phyloP scores from a whole-genome alignment of 495 filamentous ascomycete genomes.

The Hyaloscypha finlandica region DNA sequence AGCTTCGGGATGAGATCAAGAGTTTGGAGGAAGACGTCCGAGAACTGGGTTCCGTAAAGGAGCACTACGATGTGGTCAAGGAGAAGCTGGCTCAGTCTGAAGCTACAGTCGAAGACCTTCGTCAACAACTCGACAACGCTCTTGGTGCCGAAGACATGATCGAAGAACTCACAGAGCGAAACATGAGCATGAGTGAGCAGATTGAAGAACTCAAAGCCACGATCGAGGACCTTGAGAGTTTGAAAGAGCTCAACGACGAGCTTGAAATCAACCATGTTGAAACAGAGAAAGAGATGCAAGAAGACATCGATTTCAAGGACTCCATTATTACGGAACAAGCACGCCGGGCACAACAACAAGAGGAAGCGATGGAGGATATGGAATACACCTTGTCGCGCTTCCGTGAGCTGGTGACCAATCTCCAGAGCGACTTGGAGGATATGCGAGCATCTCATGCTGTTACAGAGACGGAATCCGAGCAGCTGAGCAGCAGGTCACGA shows the following conservation, averaged over 20 bases:
- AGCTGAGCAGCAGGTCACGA: constrained; percentile 79
- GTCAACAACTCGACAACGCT: constrained; percentile 88
- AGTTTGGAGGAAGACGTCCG: constrained; percentile 76
- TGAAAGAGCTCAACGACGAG: constrained; percentile 93
- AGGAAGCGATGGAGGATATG: constrained; percentile 77
- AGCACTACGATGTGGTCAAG: constrained; percentile 67
- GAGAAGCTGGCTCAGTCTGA: constrained; percentile 73
- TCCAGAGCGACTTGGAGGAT: constrained; percentile 88
- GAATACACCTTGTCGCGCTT: constrained; percentile 89
- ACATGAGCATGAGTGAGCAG: constrained; percentile 76
- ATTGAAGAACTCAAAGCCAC: constrained; percentile 77
- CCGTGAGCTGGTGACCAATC: constrained; percentile 79
- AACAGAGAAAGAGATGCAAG: constrained; percentile 90
- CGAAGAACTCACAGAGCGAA: constrained; percentile 85
- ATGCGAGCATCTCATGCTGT: constrained; percentile 89
- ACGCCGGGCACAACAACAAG: constrained; percentile 64
- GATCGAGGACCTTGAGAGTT: constrained; percentile 80
- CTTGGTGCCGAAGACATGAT: constrained; percentile 89
- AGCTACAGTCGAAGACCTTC: constrained; percentile 78
- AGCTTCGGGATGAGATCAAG: constrained; percentile 74
- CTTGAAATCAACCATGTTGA: constrained; percentile 91
- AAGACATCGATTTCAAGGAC: constrained; percentile 85
- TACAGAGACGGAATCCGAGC: constrained; percentile 86
- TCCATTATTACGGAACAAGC: constrained; percentile 73
- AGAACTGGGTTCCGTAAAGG: constrained; percentile 69